Evolutionary conservation across 1,284 basidiomycete species (phyloP), one percentile per base, ranked within the genome.

Genomic region (Sanghuangporus baumii): DNA sequence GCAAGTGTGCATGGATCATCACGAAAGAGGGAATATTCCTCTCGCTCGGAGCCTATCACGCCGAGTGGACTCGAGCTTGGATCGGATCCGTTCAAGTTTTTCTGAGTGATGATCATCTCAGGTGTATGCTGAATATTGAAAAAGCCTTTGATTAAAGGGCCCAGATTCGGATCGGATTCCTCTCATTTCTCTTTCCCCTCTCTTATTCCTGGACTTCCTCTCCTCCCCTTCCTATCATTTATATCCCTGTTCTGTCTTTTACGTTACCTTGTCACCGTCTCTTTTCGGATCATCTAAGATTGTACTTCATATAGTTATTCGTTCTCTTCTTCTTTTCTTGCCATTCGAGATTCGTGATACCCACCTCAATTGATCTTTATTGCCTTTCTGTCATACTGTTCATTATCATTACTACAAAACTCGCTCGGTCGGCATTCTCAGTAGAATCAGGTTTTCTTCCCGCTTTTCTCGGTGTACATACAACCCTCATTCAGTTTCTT

Each of bases 271-370:
- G 9, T 41, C 20, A 14, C 41, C 41, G 41, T 57, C n/a, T 18
- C 20, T 41, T 57, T 9, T 2, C n/a, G 47, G 16, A 48, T 48
- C 9, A 26, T 48, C 47, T 48, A 20, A 48, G 47, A 9, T 20
- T 61, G 54, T 61, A 47, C 54, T 61, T 57, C 57, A 51, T 46
- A 61, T 61, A 61, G 56, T 40, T 62, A 18, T 12, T 50, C 31
- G n/a, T 50, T 16, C 47, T 50, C 14, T n/a, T 38, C 14, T n/a
- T 38, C 55, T 57, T 57, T 31, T 43, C 26, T 18, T 23, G 23
- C 9, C 57, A 59, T 36, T 26, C n/a, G 34, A 46, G 46, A 38
- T 41, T 48, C 31, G 34, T 37, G 36, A 23, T 43, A 40, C 50
- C 50, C 54, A 41, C 20, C 18, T 43, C 7, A 23, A 14, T 26